Percentiles rank a stretch among this genome's conserved stretches.
phyloP scores from a whole-genome alignment of 768 basidiomycete genomes.

The Rubroboletus satanas region DNA sequence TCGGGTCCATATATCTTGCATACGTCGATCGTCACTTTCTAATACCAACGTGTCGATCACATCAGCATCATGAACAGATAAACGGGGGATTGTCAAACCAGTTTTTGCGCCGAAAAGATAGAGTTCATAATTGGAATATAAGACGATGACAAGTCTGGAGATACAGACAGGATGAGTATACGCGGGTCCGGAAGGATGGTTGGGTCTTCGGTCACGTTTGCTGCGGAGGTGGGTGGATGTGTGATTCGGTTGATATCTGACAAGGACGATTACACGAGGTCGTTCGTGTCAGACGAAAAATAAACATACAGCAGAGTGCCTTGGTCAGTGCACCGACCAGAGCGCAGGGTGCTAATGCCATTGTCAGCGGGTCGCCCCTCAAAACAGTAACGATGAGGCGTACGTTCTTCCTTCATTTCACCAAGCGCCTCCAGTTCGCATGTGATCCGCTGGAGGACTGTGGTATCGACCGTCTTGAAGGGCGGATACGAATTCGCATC shows the following conservation, averaged over 20 bases:
- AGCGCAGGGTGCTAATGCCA: slow-evolving; percentile 50
- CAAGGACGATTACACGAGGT: slow-evolving; percentile 27
- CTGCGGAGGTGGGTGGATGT: slow-evolving; percentile 30
- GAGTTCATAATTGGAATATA: slow-evolving; percentile 99
- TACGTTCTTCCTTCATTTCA: slow-evolving; percentile 45
- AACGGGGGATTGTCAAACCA: slow-evolving; percentile 51
- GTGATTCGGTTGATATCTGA: slow-evolving; percentile 65
- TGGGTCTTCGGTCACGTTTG: slow-evolving; percentile 31
- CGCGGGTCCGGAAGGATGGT: slow-evolving; percentile 45
- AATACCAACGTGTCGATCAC: slow-evolving; percentile 24
- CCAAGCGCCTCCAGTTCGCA: slow-evolving; percentile 55
- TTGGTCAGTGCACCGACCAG: slow-evolving; percentile 90
- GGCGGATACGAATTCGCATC: slow-evolving; percentile 84
- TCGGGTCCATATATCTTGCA: slow-evolving; percentile 88
- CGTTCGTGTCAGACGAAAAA: neutral
- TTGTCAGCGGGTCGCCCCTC: slow-evolving; percentile 5
- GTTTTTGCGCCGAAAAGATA: slow-evolving; percentile 97
- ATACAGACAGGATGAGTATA: slow-evolving; percentile 83
- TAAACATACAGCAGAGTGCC: slow-evolving; percentile 76
- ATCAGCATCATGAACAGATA: neutral
- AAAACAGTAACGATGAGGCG: neutral
- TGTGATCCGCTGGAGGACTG: slow-evolving; percentile 57
- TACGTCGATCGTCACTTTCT: slow-evolving; percentile 98
- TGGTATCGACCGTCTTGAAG: slow-evolving; percentile 73
- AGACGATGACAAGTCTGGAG: slow-evolving; percentile 81